Evolutionary conservation across 768 basidiomycete genomes (phyloP).

Genomic region (Xanthoconium stramineum): DNA sequence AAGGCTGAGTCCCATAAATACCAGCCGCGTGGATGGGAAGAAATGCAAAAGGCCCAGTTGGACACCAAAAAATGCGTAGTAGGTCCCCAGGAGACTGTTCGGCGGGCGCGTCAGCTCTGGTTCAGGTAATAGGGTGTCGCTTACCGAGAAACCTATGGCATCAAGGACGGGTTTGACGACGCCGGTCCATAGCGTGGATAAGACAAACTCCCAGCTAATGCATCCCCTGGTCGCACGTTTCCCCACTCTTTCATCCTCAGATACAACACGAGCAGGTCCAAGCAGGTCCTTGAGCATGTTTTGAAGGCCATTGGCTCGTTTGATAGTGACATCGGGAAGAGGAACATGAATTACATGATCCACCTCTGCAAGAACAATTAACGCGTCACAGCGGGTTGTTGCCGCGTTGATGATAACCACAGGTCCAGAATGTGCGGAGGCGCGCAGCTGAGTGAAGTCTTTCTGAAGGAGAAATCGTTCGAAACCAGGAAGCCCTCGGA

Average conservation of each 20-base stretch:
- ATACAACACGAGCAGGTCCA: not conserved
- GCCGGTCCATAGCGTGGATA: constrained; percentile 5
- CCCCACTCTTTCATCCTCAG: not conserved
- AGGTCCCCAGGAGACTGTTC: not conserved
- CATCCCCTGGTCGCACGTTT: not conserved
- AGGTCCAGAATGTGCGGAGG: not conserved
- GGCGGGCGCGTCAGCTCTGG: not conserved
- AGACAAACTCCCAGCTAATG: not conserved
- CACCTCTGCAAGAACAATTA: not conserved
- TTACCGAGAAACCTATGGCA: not conserved
- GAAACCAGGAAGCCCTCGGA: too few species aligned
- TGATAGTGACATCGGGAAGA: not conserved
- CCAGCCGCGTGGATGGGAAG: too few species aligned
- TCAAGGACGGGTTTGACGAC: not conserved
- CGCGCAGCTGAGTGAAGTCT: too few species aligned
- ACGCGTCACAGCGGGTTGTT: not conserved
- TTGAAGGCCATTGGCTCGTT: not conserved
- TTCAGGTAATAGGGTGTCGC: not conserved
- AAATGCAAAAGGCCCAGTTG: too few species aligned
- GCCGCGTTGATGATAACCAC: too few species aligned
- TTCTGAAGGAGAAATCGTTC: too few species aligned
- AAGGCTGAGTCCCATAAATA: not conserved
- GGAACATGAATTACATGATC: constrained; percentile 5
- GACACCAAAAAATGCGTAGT: not conserved
- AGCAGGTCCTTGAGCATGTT: not conserved